Evolutionary conservation across 441 rosid genomes (phyloP).

Genomic region (Euphorbia schlechtendalii): DNA sequence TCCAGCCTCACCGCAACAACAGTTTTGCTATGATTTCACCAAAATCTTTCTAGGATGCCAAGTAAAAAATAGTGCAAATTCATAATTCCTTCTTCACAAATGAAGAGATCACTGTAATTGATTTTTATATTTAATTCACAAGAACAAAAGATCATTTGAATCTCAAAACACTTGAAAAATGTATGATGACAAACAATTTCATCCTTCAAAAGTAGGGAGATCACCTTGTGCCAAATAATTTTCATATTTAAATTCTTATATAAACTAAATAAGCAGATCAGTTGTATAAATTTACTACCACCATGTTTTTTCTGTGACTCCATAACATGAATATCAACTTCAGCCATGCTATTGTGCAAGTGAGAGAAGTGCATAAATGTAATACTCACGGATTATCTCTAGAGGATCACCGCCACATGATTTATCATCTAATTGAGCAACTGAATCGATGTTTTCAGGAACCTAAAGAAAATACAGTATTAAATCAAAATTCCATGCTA

Average conservation of each 20-base stretch:
- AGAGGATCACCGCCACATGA: constrained; percentile 29
- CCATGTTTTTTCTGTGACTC: not conserved
- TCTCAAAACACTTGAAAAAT: constrained; percentile 1
- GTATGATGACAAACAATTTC: not conserved
- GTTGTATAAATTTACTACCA: not conserved
- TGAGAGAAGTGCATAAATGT: constrained; percentile 7
- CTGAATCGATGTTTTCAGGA: constrained; percentile 33
- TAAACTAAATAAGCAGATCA: not conserved
- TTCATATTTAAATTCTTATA: not conserved
- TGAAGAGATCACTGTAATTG: not conserved
- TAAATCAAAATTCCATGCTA: not conserved
- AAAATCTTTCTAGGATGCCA: not conserved
- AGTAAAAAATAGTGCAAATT: not conserved
- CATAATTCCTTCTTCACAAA: not conserved
- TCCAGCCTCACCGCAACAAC: not conserved
- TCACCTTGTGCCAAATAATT: not conserved
- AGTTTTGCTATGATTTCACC: not conserved
- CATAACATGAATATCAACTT: not conserved
- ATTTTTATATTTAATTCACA: not conserved
- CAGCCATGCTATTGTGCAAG: not conserved
- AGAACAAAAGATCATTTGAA: not conserved
- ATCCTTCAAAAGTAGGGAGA: not conserved
- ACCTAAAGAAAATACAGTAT: constrained; percentile 26
- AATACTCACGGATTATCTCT: constrained; percentile 56
- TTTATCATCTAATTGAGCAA: constrained; percentile 38